Conservation (phyloP, 2,329 filamentous ascomycete genomes). For the Penicillium sp. region DNA sequence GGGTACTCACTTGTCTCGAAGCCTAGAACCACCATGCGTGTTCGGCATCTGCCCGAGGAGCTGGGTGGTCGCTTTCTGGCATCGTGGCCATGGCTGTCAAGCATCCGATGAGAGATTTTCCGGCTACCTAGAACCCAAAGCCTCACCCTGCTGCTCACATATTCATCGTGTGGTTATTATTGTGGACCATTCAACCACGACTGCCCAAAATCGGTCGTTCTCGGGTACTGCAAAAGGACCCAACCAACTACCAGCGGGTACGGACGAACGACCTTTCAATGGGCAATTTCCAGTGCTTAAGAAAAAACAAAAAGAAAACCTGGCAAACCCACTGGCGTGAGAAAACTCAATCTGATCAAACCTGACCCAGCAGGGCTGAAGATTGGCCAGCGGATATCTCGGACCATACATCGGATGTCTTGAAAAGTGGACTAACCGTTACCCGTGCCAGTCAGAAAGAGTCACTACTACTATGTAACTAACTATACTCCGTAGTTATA, state of each 20-base stretch:
- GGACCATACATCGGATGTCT: slow-evolving; percentile 19
- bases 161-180: slow-evolving; percentile 2
- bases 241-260: background rate
- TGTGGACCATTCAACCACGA: slow-evolving; percentile 1
- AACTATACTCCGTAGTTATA: no score
- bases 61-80: background rate
- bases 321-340: slow-evolving; percentile 8
- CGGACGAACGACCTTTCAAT: background rate
- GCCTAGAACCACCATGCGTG: slow-evolving; percentile 3
- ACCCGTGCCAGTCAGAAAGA: slow-evolving; percentile 10
- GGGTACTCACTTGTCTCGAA: background rate
- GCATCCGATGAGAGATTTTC: background rate
- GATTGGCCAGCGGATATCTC: slow-evolving; percentile 23
- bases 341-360: slow-evolving; percentile 20
- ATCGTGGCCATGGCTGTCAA: background rate
- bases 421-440: slow-evolving; percentile 15
- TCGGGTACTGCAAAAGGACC: background rate
- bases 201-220: background rate
- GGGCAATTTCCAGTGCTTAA: background rate
- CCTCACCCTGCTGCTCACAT: background rate
- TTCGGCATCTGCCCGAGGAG: background rate
- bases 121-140: background rate
- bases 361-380: slow-evolving; percentile 19
- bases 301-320: background rate
- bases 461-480: no score